Evolutionary conservation across 75 land plant species (phyloP).

Genomic region (Cupressus sempervirens): DNA sequence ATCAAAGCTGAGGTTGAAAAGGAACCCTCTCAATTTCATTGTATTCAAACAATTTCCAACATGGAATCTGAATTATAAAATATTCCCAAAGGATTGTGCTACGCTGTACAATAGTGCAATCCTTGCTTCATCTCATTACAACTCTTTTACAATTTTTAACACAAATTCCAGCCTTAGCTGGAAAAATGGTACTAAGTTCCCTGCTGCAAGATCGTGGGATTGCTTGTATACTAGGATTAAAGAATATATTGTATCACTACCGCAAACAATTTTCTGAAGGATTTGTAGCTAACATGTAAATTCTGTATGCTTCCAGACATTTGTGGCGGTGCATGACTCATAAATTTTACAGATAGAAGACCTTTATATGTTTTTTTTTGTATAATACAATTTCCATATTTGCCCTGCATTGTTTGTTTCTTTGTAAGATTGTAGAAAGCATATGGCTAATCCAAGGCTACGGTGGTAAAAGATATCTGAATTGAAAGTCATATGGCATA

Average conservation of each 20-base stretch:
- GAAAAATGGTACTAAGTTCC: neutral
- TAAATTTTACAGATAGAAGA: neutral
- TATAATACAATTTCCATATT: slow-evolving; percentile 5
- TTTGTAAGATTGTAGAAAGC: neutral
- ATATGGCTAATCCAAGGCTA: neutral
- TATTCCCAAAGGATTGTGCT: no score
- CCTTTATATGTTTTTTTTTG: neutral
- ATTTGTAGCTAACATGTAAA: neutral
- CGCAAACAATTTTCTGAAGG: neutral
- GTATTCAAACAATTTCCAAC: neutral
- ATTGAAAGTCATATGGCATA: slow-evolving; percentile 82
- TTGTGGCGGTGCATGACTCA: neutral
- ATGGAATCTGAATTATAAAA: neutral
- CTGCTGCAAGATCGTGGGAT: neutral
- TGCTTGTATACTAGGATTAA: neutral
- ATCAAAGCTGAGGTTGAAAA: neutral
- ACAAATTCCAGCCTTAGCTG: neutral
- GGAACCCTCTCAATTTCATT: neutral
- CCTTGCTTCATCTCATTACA: neutral
- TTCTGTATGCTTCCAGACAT: neutral
- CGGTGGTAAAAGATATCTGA: slow-evolving; percentile 60
- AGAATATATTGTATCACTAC: neutral
- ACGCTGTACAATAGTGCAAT: neutral
- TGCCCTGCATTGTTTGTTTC: neutral
- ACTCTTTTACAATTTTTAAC: slow-evolving; percentile 6